Conservation (phyloP, 352 stramenopile genomes). For the Globisporangium cystogenes region DNA sequence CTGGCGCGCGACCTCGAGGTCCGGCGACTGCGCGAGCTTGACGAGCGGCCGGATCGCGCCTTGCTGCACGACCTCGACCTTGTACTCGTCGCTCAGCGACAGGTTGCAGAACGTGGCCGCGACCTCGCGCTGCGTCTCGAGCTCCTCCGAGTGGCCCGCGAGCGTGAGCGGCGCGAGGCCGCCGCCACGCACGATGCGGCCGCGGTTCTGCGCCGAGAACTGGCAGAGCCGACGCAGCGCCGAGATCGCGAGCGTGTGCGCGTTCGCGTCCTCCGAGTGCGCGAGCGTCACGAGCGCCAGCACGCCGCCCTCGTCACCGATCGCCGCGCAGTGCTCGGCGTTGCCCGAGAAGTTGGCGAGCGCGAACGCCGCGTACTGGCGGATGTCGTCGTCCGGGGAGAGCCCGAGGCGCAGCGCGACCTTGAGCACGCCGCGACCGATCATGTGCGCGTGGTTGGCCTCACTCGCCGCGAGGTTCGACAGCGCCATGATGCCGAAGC, state of each 20-base stretch:
- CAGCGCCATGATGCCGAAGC: slow-evolving; percentile 93
- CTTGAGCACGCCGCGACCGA: slow-evolving; percentile 82
- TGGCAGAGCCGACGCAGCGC: slow-evolving; percentile 91
- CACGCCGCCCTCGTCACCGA: slow-evolving; percentile 90
- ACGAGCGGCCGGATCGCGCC: slow-evolving; percentile 78
- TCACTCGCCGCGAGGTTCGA: slow-evolving; percentile 94
- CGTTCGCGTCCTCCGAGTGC: slow-evolving; percentile 83
- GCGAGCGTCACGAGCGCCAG: slow-evolving; percentile 88
- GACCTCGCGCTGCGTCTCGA: slow-evolving; percentile 95
- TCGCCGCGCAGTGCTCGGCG: slow-evolving; percentile 74
- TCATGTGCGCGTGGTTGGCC: slow-evolving; percentile 90
- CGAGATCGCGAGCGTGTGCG: slow-evolving; percentile 90
- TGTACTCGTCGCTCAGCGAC: slow-evolving; percentile 90
- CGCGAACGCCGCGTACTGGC: slow-evolving; percentile 89
- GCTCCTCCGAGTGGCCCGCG: slow-evolving; percentile 79
- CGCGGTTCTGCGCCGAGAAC: slow-evolving; percentile 85
- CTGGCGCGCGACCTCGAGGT: slow-evolving; percentile 91
- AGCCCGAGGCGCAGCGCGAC: slow-evolving; percentile 76
- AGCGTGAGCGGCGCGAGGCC: slow-evolving; percentile 82
- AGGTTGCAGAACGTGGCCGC: slow-evolving; percentile 93
- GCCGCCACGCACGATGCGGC: slow-evolving; percentile 79
- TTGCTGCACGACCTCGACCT: slow-evolving; percentile 85
- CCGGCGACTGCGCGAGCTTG: slow-evolving; percentile 80
- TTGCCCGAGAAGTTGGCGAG: slow-evolving; percentile 93
- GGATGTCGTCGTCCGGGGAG: slow-evolving; percentile 71